These are phyloP conservation scores for Papiliotrema nemorosa DNA, from an alignment of 1,284 basidiomycete species.

Conservation along the genomic window DNA sequence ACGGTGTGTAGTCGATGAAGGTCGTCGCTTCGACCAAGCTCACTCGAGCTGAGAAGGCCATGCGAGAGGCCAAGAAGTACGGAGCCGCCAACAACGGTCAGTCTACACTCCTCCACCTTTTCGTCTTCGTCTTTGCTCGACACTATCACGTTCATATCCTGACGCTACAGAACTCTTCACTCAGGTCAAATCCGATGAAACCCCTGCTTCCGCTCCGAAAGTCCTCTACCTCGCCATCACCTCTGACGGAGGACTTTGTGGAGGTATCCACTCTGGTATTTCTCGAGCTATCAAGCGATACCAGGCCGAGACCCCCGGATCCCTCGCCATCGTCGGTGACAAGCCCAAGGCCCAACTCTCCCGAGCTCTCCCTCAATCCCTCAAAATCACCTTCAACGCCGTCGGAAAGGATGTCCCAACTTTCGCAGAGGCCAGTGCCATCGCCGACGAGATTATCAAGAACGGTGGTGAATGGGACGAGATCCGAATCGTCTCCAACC, in stretches of 20 bases:
- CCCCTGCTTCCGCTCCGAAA: conserved; percentile 59
- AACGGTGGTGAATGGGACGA: conserved; percentile 84
- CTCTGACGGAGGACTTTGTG: conserved; percentile 98
- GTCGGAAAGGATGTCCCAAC: conserved; percentile 96
- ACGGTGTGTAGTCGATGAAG: conserved; percentile 81
- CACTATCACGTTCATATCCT: not conserved
- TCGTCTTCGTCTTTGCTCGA: not conserved
- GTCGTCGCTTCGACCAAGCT: conserved; percentile 99
- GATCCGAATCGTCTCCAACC: conserved; percentile 86
- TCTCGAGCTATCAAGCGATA: conserved; percentile 79
- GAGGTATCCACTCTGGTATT: conserved; percentile 98
- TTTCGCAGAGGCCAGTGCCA: conserved; percentile 89
- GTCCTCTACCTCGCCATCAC: conserved; percentile 90
- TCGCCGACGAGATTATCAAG: conserved; percentile 90
- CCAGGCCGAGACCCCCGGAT: conserved; percentile 58
- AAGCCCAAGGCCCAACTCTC: conserved; percentile 93
- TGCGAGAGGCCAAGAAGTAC: conserved; percentile 90
- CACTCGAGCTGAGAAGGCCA: conserved; percentile 90
- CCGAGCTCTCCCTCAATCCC: conserved; percentile 63
- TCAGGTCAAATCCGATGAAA: conserved; percentile 53
- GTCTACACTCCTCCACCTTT: conserved; percentile 36
- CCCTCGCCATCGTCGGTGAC: conserved; percentile 88
- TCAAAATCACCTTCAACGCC: conserved; percentile 90
- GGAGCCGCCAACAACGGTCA: conserved; percentile 87
- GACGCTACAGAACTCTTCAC: conserved; percentile 68